Base-by-base conservation (phyloP, 768 basidiomycete species). In the Lepiota subincarnata region DNA sequence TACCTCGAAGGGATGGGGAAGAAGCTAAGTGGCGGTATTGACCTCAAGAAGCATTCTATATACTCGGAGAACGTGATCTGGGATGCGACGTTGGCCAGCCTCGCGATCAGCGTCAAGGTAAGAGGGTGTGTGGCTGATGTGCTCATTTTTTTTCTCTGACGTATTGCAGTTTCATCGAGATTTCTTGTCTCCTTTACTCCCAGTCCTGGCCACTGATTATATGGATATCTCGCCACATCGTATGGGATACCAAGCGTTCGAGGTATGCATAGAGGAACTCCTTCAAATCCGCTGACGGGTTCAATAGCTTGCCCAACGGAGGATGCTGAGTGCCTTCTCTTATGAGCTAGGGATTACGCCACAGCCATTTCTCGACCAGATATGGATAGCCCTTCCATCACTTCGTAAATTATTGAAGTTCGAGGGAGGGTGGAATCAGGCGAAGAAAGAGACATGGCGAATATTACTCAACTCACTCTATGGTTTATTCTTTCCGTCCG, bases 21-120 rank as follows among this genome's bases (percentile, higher is more conserved):
- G 22, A 26, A 44, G 16, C 28, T 50, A 5, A 36, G 31, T 20
- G 41, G 42, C 20, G 36, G 31, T 16, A 39, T 46, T 22, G 20
- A 24, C 12, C 11, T 20, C 18, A 34, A 39, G 40, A 56, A 28
- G 45, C 39, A 28, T 41, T 36, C 13, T 40, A 57, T 19, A 47
- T 55, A 28, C 44, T 62, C 34, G 63, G 68, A 70, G 36, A 66
- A 74, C 6, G 62, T 76, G n/a, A 66, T 70, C 6, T 86, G 84
- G 85, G 78, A 84, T 59, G 64, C 79, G 5, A 82, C 79, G 0
- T 62, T 86, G 6, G 83, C 74, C 11, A 84, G 78, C 65, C 65
- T 87, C 19, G 76, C 82, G 3, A 62, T 86, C 31, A 78, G 81
- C 56, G 76, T 84, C 48, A 88, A 88, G 76, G 84, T 82, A 8